These are phyloP conservation scores for Termitomyces sp. DNA, from an alignment of 768 basidiomycete species.

Conservation along the genomic window DNA sequence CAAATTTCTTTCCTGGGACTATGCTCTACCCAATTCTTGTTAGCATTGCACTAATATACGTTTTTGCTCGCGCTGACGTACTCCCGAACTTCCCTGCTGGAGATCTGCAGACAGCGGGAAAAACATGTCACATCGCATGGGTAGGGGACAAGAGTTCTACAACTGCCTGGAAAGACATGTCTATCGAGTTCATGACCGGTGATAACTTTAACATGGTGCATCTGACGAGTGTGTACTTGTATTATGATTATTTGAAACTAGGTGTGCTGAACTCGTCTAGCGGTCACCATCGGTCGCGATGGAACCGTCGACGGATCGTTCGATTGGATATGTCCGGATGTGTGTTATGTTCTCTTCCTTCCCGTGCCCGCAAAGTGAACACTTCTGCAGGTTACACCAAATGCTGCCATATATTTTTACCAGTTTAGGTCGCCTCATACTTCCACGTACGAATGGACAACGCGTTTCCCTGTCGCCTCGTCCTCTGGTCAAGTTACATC, in stretches of 20 bases:
- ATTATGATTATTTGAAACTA: no score
- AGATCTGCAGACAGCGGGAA: constrained; percentile 48
- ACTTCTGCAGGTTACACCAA: constrained; percentile 44
- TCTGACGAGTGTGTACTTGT: constrained; percentile 48
- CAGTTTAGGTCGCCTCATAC: constrained; percentile 54
- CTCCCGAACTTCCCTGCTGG: constrained; percentile 58
- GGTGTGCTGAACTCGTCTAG: constrained; percentile 28
- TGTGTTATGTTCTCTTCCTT: constrained; percentile 9
- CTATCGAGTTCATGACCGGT: constrained; percentile 78
- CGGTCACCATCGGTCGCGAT: constrained; percentile 53
- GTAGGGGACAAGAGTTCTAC: constrained; percentile 41
- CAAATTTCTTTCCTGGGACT: neutral
- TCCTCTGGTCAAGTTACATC: constrained; percentile 36
- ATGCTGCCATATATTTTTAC: constrained; percentile 74
- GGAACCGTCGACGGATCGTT: constrained; percentile 49
- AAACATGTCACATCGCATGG: constrained; percentile 58
- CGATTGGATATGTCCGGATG: constrained; percentile 58
- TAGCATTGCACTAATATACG: constrained; percentile 14
- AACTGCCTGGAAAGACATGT: constrained; percentile 63
- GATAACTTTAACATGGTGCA: constrained; percentile 63
- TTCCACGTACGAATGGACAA: constrained; percentile 54
- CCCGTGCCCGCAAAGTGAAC: neutral
- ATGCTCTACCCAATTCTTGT: constrained; percentile 3
- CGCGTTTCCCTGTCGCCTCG: constrained; percentile 67
- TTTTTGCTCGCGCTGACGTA: constrained; percentile 46